Evolutionary conservation across 192 early-diverging fungal genomes (phyloP), one percentile per base, ranked within the genome.

Genomic region (Backusella liffmaniae): DNA sequence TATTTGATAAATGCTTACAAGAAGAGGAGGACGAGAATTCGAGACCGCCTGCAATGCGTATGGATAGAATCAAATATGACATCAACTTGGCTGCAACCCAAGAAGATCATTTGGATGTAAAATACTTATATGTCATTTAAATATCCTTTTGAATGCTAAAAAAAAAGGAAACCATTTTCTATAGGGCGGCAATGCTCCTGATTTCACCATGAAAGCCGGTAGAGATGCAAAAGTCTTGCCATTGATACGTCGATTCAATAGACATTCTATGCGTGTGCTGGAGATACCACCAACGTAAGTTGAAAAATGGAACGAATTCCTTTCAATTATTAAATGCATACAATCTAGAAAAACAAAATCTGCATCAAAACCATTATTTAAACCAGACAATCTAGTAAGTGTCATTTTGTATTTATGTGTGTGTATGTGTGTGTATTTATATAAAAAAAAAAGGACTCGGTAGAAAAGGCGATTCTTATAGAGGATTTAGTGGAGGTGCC

Each of bases 211-310:
- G 96, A 82, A 82, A 35, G 82, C 95, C 0, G 92, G 94, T 26
- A 41, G 76, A 35, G 74, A 79, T 21, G 77, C 73, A 29, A 86
- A 93, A n/a, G 88, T 86, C 16, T 87, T 94, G 62, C 89, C 95
- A 12, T 84, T 99, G 21, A 93, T 99, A 71, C 81, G 95, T 59
- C 81, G 92, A 30, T 95, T 96, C 78, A 99, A 99, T 76, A 91
- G 94, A 56, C 96, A 97, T 73, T 94, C 95, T 4, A 89, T 92
- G 79, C 84, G 91, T 6, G 92, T 98, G 3, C 79, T 99, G 10
- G 88, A 93, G 59, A 70, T 73, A 30, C 73, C 66, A 32, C 42
- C 72, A 6, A n/a, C 44, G 73, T 72, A 82, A 73, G 42, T 39
- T 2, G 16, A 6, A 65, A 1, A 36, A 56, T 71, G 37, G 32